These are phyloP conservation scores for Xylaria sp. DNA, from an alignment of 2,329 filamentous ascomycete species.

Conservation along the genomic window DNA sequence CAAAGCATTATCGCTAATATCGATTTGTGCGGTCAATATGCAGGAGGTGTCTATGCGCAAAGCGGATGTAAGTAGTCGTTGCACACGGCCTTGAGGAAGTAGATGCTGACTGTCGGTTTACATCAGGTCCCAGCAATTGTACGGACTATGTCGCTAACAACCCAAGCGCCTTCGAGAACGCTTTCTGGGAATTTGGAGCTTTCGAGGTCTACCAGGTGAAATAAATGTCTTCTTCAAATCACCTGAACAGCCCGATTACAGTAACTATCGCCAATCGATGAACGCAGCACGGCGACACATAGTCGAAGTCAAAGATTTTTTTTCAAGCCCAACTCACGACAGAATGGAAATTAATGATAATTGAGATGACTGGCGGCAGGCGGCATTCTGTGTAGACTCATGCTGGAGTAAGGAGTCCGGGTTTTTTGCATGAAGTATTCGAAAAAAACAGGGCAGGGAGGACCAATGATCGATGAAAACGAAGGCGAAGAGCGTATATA, in stretches of 20 bases:
- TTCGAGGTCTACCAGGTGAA: constrained; percentile 66
- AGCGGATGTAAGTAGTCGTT: constrained; percentile 55
- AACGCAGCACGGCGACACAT: no score
- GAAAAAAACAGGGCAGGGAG: neutral
- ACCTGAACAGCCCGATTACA: neutral
- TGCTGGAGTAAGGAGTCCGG: constrained; percentile 22
- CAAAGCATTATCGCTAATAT: constrained; percentile 75
- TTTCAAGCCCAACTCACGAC: no score
- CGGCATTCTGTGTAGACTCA: constrained; percentile 3
- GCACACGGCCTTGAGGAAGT: neutral
- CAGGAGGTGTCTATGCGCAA: constrained; percentile 57
- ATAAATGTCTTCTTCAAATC: neutral
- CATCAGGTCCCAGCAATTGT: constrained; percentile 64
- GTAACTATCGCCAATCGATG: neutral
- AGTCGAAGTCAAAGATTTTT: neutral
- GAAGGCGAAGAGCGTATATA: constrained; percentile 6
- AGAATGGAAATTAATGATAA: neutral
- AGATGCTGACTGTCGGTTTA: constrained; percentile 35
- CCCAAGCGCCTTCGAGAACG: constrained; percentile 65
- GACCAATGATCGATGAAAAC: neutral
- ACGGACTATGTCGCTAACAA: constrained; percentile 67
- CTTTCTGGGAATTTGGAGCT: constrained; percentile 72
- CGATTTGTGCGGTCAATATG: constrained; percentile 69
- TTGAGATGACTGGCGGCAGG: constrained; percentile 5
- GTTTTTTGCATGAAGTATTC: constrained; percentile 6